Evolutionary conservation across 2,329 filamentous ascomycete species (phyloP).

Genomic region (Periconia sp.): DNA sequence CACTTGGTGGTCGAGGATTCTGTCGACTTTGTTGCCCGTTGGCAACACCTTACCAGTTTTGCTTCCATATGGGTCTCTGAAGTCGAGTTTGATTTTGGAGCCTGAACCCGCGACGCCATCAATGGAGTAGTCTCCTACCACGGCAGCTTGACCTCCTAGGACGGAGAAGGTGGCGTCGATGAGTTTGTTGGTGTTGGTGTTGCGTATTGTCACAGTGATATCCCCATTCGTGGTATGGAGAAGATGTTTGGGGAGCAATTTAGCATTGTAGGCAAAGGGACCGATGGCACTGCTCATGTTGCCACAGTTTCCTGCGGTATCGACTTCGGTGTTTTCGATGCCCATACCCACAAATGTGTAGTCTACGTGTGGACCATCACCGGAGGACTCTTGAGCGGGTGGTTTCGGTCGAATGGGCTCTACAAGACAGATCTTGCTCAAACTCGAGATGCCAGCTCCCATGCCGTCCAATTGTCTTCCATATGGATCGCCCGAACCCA

Average conservation of each 20-base stretch:
- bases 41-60: conserved; percentile 65
- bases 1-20: conserved; percentile 51
- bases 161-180: conserved; percentile 62
- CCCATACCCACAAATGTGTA: conserved; percentile 74
- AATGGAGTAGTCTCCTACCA: conserved; percentile 59
- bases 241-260: conserved; percentile 45
- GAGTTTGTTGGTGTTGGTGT: conserved; percentile 71
- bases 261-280: conserved; percentile 63
- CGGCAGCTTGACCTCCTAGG: conserved; percentile 50
- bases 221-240: conserved; percentile 32
- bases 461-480: conserved; percentile 73
- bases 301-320: conserved; percentile 73
- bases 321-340: conserved; percentile 61
- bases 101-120: conserved; percentile 65
- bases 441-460: conserved; percentile 68
- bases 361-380: conserved; percentile 55
- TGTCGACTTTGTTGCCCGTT: conserved; percentile 59
- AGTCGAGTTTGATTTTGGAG: conserved; percentile 61
- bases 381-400: neutral
- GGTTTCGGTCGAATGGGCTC: conserved; percentile 32
- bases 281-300: conserved; percentile 71
- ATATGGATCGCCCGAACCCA: conserved; percentile 67
- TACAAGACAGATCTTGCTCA: conserved; percentile 72
- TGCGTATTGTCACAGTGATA: conserved; percentile 62
- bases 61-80: conserved; percentile 63